Evolutionary conservation across 345 rosid genomes (phyloP).

Genomic region (Euphorbia lathyris): DNA sequence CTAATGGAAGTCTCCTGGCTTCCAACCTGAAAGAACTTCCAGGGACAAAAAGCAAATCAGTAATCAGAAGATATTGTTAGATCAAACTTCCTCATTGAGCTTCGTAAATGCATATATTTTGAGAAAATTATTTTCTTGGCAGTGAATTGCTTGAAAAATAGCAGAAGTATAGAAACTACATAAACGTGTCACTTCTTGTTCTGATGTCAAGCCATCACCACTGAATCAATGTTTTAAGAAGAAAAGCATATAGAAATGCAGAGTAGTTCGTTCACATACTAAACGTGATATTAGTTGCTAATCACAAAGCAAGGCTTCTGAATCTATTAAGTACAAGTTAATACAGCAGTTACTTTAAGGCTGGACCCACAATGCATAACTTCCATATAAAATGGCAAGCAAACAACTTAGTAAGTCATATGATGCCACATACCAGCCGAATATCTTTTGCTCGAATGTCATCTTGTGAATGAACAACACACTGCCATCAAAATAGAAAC

Average conservation of each 20-base stretch:
- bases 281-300: background rate
- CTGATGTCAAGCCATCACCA: too few species aligned
- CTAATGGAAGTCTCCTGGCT: too few species aligned
- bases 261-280: too few species aligned
- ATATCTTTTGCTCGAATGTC: conserved; percentile 88
- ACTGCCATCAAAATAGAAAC: conserved; percentile 49
- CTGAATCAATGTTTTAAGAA: too few species aligned
- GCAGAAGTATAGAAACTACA: background rate
- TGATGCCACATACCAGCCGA: conserved; percentile 64
- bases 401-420: background rate
- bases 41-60: too few species aligned
- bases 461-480: conserved; percentile 90
- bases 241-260: too few species aligned
- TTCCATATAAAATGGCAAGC: conserved; percentile 1
- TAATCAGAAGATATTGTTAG: background rate
- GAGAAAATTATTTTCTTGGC: background rate
- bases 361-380: background rate
- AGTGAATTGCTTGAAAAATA: background rate
- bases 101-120: background rate
- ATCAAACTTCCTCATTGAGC: background rate
- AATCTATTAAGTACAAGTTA: background rate
- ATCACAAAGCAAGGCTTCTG: background rate
- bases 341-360: background rate
- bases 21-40: too few species aligned
- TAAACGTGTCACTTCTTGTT: background rate